phyloP scores from a whole-genome alignment of 2,329 filamentous ascomycete species.

The Botryotinia narcissicola region DNA sequence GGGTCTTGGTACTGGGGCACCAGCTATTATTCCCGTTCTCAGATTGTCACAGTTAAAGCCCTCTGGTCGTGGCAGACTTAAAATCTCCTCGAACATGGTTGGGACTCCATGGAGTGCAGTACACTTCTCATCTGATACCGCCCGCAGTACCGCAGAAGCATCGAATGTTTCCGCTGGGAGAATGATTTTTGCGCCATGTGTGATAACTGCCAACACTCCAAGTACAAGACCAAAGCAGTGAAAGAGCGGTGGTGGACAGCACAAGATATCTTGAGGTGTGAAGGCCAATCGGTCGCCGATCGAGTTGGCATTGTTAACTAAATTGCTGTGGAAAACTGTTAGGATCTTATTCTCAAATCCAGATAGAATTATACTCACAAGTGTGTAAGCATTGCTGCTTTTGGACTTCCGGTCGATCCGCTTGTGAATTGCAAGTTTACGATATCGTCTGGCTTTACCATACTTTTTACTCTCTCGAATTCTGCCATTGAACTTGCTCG shows the following conservation, averaged over 20 bases:
- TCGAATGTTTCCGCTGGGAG: constrained; percentile 76
- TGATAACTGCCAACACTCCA: constrained; percentile 42
- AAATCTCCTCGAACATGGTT: constrained; percentile 57
- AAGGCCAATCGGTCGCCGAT: constrained; percentile 48
- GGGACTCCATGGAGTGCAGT: constrained; percentile 80
- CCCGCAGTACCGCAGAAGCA: constrained; percentile 60
- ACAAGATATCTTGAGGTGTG: constrained; percentile 64
- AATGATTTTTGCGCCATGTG: constrained; percentile 64
- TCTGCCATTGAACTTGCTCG: constrained; percentile 47
- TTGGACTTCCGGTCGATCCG: constrained; percentile 71
- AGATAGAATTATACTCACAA: constrained; percentile 25
- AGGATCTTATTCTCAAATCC: neutral
- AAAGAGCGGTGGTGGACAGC: constrained; percentile 74
- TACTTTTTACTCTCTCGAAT: constrained; percentile 52
- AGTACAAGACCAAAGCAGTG: constrained; percentile 82
- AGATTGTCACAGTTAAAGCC: constrained; percentile 47
- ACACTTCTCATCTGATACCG: constrained; percentile 64
- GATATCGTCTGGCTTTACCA: constrained; percentile 62
- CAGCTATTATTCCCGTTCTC: constrained; percentile 76
- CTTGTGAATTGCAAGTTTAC: constrained; percentile 75
- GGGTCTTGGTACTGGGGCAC: constrained; percentile 71
- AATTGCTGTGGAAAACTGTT: constrained; percentile 24
- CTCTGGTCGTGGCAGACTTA: constrained; percentile 22
- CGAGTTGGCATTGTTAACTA: constrained; percentile 32
- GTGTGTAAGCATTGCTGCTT: constrained; percentile 69